Conservation (phyloP, 1,284 basidiomycete genomes). For the Coniophora puteana region DNA sequence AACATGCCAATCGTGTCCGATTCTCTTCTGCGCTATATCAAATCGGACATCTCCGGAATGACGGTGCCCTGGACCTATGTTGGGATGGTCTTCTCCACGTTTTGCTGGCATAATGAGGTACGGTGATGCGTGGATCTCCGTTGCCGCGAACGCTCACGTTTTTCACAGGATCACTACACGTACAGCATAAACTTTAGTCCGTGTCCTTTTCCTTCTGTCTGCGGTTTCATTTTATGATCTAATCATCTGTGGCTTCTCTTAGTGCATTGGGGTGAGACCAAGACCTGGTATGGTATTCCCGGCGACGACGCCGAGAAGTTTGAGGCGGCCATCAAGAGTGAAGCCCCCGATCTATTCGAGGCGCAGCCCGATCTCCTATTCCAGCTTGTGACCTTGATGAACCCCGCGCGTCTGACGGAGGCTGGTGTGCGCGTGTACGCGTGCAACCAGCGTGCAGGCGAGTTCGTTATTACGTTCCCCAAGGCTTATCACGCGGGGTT, state of each 20-base stretch:
- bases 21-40: slow-evolving; percentile 90
- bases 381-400: slow-evolving; percentile 98
- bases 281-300: slow-evolving; percentile 99
- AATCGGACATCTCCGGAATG: slow-evolving; percentile 99
- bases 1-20: slow-evolving; percentile 91
- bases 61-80: slow-evolving; percentile 99
- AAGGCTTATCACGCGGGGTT: slow-evolving; percentile 99
- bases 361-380: slow-evolving; percentile 96
- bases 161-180: slow-evolving; percentile 87
- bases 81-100: slow-evolving; percentile 98
- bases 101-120: slow-evolving; percentile 99
- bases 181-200: slow-evolving; percentile 93
- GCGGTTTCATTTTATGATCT: slow-evolving; percentile 14
- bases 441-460: slow-evolving; percentile 95
- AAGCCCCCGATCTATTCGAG: slow-evolving; percentile 98
- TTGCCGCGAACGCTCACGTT: slow-evolving; percentile 17
- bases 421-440: slow-evolving; percentile 94
- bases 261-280: slow-evolving; percentile 99
- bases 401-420: slow-evolving; percentile 81
- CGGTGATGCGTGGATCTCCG: slow-evolving; percentile 20
- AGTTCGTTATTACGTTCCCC: slow-evolving; percentile 97
- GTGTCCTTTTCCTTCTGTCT: slow-evolving; percentile 28
- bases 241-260: slow-evolving; percentile 18
- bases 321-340: slow-evolving; percentile 91
- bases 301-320: slow-evolving; percentile 94